Evolutionary conservation across 768 basidiomycete genomes (phyloP).

Genomic region (Kwoniella dendrophila): DNA sequence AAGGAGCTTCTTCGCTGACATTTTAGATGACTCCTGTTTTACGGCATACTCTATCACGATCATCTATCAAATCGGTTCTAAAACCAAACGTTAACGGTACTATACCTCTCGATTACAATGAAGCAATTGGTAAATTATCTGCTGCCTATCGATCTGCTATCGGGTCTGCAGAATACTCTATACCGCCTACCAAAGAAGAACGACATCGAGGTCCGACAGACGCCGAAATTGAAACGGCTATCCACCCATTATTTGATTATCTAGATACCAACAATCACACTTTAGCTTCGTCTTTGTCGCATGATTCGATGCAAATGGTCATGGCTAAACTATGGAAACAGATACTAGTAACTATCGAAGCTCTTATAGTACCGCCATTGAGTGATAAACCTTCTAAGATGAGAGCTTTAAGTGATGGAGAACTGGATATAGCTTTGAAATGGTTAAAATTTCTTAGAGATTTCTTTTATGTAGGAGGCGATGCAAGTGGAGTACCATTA

Average conservation of each 20-base stretch:
- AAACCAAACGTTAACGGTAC: constrained; percentile 59
- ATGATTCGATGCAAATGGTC: constrained; percentile 81
- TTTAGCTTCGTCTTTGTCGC: constrained; percentile 82
- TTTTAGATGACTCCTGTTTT: constrained; percentile 89
- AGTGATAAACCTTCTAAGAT: constrained; percentile 83
- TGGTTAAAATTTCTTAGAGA: constrained; percentile 94
- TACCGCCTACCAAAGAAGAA: constrained; percentile 46
- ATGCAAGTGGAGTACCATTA: constrained; percentile 77
- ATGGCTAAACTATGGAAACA: constrained; percentile 97
- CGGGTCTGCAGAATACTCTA: constrained; percentile 42
- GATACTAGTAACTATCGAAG: constrained; percentile 80
- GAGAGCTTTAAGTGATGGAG: constrained; percentile 90
- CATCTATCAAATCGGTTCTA: constrained; percentile 73
- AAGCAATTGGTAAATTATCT: constrained; percentile 81
- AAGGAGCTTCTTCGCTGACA: background rate
- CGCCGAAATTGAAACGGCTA: constrained; percentile 90
- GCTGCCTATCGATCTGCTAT: constrained; percentile 73
- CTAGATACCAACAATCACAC: constrained; percentile 91
- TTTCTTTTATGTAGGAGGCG: constrained; percentile 92
- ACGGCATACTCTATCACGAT: constrained; percentile 77
- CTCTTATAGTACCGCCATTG: constrained; percentile 84
- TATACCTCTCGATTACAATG: constrained; percentile 83
- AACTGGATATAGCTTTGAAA: constrained; percentile 97
- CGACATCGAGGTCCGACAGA: constrained; percentile 64
- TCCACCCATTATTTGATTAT: constrained; percentile 89